Evolutionary conservation across 2,329 filamentous ascomycete species (phyloP).

Genomic region (Ophiostoma triangulosporum): DNA sequence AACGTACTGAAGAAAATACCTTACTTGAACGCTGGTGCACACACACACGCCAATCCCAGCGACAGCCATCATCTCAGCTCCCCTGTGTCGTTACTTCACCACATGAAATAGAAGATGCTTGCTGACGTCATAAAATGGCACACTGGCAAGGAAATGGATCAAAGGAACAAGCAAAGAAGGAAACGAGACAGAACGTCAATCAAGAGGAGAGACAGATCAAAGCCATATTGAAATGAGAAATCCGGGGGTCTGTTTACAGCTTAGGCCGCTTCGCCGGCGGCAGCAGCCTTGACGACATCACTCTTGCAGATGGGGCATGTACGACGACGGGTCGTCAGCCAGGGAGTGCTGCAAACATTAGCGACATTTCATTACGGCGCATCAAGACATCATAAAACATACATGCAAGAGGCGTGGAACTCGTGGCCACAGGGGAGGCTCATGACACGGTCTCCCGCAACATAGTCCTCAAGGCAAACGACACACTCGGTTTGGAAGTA

Average conservation of each 20-base stretch:
- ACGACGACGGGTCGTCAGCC: constrained; percentile 84
- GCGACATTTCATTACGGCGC: not conserved
- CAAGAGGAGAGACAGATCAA: not conserved
- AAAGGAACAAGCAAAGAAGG: not conserved
- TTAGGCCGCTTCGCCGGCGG: constrained; percentile 6
- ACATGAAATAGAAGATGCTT: no score
- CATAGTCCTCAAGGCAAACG: constrained; percentile 90
- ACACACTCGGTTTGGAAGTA: constrained; percentile 68
- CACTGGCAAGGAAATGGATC: not conserved
- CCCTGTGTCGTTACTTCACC: no score
- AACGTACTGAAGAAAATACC: not conserved
- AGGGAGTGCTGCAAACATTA: constrained; percentile 59
- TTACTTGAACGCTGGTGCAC: no score
- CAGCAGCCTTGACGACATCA: constrained; percentile 57
- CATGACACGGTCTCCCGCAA: constrained; percentile 92
- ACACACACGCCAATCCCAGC: no score
- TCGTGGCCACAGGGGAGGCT: constrained; percentile 94
- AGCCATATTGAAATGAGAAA: not conserved
- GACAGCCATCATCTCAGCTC: no score
- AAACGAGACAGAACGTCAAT: not conserved
- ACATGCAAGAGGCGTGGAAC: constrained; percentile 98
- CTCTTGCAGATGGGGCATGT: constrained; percentile 99
- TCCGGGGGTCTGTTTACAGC: no score
- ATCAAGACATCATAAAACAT: constrained; percentile 27
- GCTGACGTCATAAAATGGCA: not conserved